phyloP scores from a whole-genome alignment of 2,329 filamentous ascomycete species.

The Talaromyces marneffei region DNA sequence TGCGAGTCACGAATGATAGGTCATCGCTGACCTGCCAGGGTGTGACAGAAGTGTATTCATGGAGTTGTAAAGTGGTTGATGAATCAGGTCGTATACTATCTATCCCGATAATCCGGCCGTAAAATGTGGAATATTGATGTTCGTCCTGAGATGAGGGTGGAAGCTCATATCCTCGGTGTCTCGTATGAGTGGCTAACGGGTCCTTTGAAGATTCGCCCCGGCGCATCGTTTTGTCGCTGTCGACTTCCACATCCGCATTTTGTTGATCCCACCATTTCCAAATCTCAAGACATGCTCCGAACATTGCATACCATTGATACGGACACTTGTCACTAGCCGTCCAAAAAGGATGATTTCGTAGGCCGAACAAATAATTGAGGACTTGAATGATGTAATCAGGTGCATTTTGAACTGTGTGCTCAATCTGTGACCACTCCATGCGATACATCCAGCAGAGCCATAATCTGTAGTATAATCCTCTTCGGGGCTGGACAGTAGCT shows the following conservation, averaged over 20 bases:
- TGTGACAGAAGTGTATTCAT: background rate
- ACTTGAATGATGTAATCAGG: slow-evolving; percentile 1
- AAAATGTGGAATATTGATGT: background rate
- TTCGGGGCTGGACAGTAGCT: background rate
- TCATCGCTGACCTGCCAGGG: background rate
- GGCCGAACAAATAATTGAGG: background rate
- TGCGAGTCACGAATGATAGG: background rate
- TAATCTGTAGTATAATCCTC: background rate
- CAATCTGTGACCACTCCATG: slow-evolving; percentile 3
- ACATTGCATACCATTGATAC: slow-evolving; percentile 3
- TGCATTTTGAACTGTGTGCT: background rate
- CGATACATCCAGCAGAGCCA: slow-evolving; percentile 10
- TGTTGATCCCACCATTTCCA: background rate
- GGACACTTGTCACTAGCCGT: background rate
- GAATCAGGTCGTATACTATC: background rate
- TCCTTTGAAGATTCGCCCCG: background rate
- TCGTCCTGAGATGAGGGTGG: background rate
- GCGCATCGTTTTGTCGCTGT: background rate
- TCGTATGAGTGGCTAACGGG: background rate
- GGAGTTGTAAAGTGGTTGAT: background rate
- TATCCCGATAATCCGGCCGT: background rate
- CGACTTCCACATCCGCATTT: background rate
- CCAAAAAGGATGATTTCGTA: slow-evolving; percentile 4
- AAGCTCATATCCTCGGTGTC: background rate
- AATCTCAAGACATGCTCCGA: background rate